Conservation (phyloP, 208 protist genomes). For the Wallacemonas sp. region DNA sequence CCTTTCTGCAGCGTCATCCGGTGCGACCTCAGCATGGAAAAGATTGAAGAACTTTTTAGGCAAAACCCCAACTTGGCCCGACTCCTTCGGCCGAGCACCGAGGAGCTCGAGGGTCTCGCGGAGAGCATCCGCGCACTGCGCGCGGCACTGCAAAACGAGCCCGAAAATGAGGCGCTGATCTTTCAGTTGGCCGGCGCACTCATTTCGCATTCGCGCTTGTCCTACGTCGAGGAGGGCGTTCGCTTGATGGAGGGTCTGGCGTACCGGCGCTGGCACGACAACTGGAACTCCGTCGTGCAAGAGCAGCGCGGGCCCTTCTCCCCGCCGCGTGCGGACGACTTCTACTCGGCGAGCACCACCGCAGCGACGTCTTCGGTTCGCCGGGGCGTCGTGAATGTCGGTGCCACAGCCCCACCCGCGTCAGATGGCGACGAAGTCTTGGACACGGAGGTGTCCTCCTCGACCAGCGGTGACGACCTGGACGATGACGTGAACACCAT, state of each 20-base stretch:
- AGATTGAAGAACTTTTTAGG: constrained; percentile 46
- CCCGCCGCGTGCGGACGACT: constrained; percentile 5
- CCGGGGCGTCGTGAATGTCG: neutral
- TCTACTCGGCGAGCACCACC: neutral
- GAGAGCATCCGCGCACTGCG: constrained; percentile 47
- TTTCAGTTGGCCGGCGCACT: constrained; percentile 68
- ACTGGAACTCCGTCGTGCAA: constrained; percentile 34
- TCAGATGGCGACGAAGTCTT: constrained; percentile 17
- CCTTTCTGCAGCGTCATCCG: neutral
- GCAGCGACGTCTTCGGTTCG: neutral
- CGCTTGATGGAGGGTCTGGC: constrained; percentile 71
- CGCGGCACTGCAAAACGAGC: constrained; percentile 26
- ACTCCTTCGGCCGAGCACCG: constrained; percentile 45
- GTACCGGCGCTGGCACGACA: constrained; percentile 46
- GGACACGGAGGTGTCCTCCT: constrained; percentile 23
- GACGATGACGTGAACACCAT: neutral
- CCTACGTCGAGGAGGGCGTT: constrained; percentile 64
- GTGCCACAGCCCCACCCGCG: constrained; percentile 7
- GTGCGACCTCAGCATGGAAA: constrained; percentile 12
- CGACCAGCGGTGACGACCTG: constrained; percentile 24
- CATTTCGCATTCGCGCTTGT: constrained; percentile 59
- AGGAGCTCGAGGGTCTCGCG: constrained; percentile 56
- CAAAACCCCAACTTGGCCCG: constrained; percentile 47
- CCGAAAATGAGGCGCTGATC: constrained; percentile 33
- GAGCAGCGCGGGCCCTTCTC: constrained; percentile 4